Base-by-base conservation (phyloP, 441 rosid species). In the Gossypium davidsonii region DNA sequence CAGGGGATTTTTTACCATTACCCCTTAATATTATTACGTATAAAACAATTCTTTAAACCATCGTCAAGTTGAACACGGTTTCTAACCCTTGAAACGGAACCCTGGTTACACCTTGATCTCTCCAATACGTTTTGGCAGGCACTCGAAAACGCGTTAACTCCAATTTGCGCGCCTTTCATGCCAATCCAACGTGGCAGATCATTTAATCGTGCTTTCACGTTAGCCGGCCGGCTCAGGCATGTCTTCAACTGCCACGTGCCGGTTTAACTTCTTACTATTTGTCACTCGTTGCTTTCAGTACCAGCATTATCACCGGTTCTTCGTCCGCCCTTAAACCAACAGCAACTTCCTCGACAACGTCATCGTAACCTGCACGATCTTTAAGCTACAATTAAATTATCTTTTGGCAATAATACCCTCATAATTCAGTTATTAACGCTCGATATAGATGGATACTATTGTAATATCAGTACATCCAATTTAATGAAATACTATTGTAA, bases 41-140 rank as follows among this genome's bases (percentile, higher is more conserved):
- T 37, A 37, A 37, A 37, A 37, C 10, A 48, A 48, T 4, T 25
- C 7, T 10, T 39, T 10, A 11, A 93, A 73, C 84, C 73, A 53
- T 55, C 34, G 61, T 69, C 9, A 70, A 34, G 62, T 55, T 55
- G 3, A 2, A 53, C 73, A 34, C 62, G 73, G 73, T 69, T 31
- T 34, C 73, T 5, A 69, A 34, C 62, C 59, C 62, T 15, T 10
- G 1, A 67, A 46, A 23, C 1, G 21, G 23, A 48, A 67, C 71
- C 58, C 4, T 2, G 57, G 71, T 49, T 67, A 14, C 52, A 12
- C 52, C 15, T 3, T 11, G n/a, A 48, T 48, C 52, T 21, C 14
- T 20, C 61, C 3, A 7, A 34, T 21, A 37, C 63, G 73, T 70
- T 59, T 34, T 12, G 62, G 63, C 63, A 58, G 44, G 12, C 31